Conservation (phyloP, 2,329 filamentous ascomycete genomes). For the Ophidiomyces ophidiicola region DNA sequence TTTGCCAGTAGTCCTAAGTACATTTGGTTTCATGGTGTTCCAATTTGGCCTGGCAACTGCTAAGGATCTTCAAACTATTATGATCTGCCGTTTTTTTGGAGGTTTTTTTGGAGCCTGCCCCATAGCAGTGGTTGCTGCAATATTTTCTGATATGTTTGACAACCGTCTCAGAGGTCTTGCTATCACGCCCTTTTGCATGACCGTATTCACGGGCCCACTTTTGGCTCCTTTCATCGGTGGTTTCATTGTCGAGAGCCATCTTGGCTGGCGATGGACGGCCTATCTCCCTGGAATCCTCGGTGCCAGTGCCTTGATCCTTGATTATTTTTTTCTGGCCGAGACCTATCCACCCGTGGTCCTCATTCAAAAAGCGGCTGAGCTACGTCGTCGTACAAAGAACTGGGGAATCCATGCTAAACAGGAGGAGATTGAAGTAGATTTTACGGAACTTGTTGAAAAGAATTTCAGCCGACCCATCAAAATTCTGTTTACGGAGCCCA, state of each 20-base stretch:
- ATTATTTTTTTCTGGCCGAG: conserved; percentile 44
- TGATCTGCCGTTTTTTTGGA: conserved; percentile 42
- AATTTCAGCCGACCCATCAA: conserved; percentile 41
- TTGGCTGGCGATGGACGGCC: conserved; percentile 46
- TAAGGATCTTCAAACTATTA: conserved; percentile 43
- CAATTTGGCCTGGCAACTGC: conserved; percentile 38
- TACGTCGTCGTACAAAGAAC: conserved; percentile 45
- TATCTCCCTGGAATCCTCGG: conserved; percentile 47
- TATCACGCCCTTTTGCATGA: conserved; percentile 41
- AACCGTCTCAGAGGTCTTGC: conserved; percentile 35
- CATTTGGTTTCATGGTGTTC: conserved; percentile 42
- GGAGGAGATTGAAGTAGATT: conserved; percentile 44
- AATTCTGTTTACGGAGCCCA: conserved; percentile 35
- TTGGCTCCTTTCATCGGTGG: conserved; percentile 45
- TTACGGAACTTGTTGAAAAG: conserved; percentile 39
- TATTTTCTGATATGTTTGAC: conserved; percentile 47
- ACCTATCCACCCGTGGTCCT: conserved; percentile 48
- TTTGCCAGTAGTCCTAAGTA: conserved; percentile 38
- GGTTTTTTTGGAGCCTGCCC: conserved; percentile 45
- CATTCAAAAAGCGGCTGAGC: conserved; percentile 43
- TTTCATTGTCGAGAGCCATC: conserved; percentile 40
- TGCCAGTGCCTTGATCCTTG: conserved; percentile 37
- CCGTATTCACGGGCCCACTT: conserved; percentile 42
- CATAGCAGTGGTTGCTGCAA: conserved; percentile 41
- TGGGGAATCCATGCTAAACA: conserved; percentile 51